Conservation (phyloP, 768 basidiomycete species). For the Pleurotus sapidus region DNA sequence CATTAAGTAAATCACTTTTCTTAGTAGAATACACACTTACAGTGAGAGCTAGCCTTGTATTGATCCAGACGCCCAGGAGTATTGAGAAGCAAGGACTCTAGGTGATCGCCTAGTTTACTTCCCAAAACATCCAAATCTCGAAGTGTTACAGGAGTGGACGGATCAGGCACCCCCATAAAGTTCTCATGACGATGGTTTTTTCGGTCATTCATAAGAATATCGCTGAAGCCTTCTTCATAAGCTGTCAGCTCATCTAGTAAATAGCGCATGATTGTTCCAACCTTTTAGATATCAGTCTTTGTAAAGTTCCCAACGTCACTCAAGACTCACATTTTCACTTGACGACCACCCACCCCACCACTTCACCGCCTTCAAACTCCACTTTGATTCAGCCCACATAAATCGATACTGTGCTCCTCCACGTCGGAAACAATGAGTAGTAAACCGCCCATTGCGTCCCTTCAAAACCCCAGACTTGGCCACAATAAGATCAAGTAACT, state of each 20-base stretch:
- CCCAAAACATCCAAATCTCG: constrained; percentile 8
- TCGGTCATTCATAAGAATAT: constrained; percentile 18
- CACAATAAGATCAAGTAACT: constrained; percentile 16
- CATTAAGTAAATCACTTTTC: neutral
- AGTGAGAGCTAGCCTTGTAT: neutral
- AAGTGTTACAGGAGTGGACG: constrained; percentile 1
- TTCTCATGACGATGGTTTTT: constrained; percentile 15
- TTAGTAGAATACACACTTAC: neutral
- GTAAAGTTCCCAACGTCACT: neutral
- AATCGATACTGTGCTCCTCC: constrained; percentile 26
- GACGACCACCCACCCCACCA: constrained; percentile 28
- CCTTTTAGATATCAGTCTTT: constrained; percentile 7
- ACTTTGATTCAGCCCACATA: constrained; percentile 22
- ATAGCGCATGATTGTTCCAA: constrained; percentile 24
- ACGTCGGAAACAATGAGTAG: constrained; percentile 23
- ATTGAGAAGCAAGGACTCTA: neutral
- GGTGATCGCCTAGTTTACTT: neutral
- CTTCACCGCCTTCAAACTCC: constrained; percentile 23
- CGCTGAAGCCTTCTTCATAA: constrained; percentile 24
- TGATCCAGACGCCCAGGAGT: neutral
- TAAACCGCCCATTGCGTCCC: constrained; percentile 15
- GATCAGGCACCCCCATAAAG: constrained; percentile 18
- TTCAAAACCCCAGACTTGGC: constrained; percentile 14
- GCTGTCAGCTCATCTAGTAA: constrained; percentile 24
- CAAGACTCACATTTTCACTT: constrained; percentile 13